These are phyloP conservation scores for Gossypium davidsonii DNA, from an alignment of 441 rosid genomes.

Conservation along the genomic window DNA sequence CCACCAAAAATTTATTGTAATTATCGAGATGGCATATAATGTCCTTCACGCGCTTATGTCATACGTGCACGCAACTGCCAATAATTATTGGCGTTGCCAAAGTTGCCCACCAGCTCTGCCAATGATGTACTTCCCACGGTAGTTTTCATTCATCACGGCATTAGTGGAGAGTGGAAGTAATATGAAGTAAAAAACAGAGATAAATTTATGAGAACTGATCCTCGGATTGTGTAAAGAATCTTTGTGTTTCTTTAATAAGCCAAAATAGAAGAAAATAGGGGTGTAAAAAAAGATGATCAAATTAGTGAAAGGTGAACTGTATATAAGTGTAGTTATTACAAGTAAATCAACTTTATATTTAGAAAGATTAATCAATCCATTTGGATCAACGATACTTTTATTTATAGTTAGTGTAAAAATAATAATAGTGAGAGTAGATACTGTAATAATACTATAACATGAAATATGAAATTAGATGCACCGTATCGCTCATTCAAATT, in stretches of 20 bases:
- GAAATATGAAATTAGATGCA: no score
- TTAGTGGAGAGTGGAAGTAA: background rate
- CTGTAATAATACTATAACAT: no score
- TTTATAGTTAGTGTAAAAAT: no score
- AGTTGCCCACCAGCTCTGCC: background rate
- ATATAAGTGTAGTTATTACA: no score
- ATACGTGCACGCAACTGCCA: background rate
- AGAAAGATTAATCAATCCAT: no score
- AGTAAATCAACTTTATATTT: no score
- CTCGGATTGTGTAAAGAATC: background rate
- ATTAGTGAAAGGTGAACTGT: no score
- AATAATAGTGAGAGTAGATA: accelerated
- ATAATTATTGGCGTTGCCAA: background rate
- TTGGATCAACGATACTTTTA: no score
- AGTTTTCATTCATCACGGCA: background rate
- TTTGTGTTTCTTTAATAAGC: background rate
- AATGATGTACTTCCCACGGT: background rate
- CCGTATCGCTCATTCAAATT: no score
- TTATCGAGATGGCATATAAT: background rate
- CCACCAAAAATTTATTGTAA: background rate
- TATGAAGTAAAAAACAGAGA: background rate
- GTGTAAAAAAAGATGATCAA: background rate
- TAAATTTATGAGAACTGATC: background rate
- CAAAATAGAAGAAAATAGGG: background rate
- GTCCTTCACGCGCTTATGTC: background rate